Evolutionary conservation across 495 filamentous ascomycete species (phyloP), one percentile per base, ranked within the genome.

Genomic region (Amphirosellinia nigrospora): DNA sequence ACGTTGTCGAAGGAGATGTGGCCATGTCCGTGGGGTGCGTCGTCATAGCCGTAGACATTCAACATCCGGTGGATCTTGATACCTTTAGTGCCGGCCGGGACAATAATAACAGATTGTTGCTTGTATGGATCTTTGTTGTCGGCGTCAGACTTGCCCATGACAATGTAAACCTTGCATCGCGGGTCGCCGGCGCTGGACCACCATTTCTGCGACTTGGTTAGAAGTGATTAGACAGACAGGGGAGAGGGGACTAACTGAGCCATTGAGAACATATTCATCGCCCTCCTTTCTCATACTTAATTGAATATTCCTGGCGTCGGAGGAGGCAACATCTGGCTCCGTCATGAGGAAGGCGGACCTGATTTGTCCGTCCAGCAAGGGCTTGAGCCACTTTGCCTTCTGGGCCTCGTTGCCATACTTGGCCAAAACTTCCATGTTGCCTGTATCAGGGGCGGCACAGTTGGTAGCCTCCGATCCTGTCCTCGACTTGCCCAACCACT

Each of bases 351-450:
- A 97, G 3, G 93, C 94, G 16, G 91, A 94, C 69, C 94, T 88
- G 70, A 97, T 97, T 77, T 92, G 83, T 56, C 94, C 94, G 10
- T 94, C 89, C 82, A 97, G 85, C 77, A 97, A 80, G 0, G 94
- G 94, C 70, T 85, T 85, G 69, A 97, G 85, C 94, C 94, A 97
- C 77, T 92, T 77, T 73, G 86, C 86, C 87, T 97, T 97, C 83
- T 97, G 94, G n/a, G 85, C 89, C 0, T 94, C 92, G 69, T 91
- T 94, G 23, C 92, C 94, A 76, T 97, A 97, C 82, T 96, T 97
- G 74, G 94, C 94, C 64, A 97, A 79, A 39, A 97, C 93, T 76
- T 97, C 94, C 94, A 97, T 97, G 78, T 97, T 97, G 9, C 94
- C 94, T 0, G 94, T 97, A 79, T 97, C 94, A 7, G 94, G 94